Percentiles rank a stretch among this genome's conserved stretches.
Evolutionary conservation across 768 basidiomycete species (phyloP).

Genomic region (Lactarius tabidus): DNA sequence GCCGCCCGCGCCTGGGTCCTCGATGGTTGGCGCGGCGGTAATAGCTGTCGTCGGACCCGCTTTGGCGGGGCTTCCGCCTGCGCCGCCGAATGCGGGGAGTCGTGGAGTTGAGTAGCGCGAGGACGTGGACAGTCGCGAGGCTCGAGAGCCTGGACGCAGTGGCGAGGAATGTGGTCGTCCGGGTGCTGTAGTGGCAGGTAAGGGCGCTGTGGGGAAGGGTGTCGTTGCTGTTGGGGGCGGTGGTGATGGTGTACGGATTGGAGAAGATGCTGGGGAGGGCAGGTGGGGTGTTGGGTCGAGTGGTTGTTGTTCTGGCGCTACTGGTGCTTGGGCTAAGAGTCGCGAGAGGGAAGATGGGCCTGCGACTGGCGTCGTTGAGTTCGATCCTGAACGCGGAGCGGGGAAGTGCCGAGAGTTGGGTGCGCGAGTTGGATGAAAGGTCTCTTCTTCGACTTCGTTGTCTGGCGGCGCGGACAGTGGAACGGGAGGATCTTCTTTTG

Average conservation of each 20-base stretch:
- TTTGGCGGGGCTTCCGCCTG: slow-evolving; percentile 62
- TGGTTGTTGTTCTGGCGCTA: slow-evolving; percentile 36
- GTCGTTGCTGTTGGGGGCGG: background rate
- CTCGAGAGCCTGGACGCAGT: slow-evolving; percentile 66
- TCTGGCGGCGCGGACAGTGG: slow-evolving; percentile 61
- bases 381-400: slow-evolving; percentile 50
- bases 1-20: slow-evolving; percentile 8
- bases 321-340: slow-evolving; percentile 65
- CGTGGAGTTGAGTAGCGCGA: slow-evolving; percentile 66
- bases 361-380: slow-evolving; percentile 65
- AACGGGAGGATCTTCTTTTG: slow-evolving; percentile 38
- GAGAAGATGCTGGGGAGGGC: slow-evolving; percentile 8
- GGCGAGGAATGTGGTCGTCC: slow-evolving; percentile 35
- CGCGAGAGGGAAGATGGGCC: slow-evolving; percentile 79
- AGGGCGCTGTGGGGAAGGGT: slow-evolving; percentile 5
- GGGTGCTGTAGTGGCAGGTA: background rate
- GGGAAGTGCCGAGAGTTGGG: slow-evolving; percentile 69
- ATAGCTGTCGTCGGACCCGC: slow-evolving; percentile 49
- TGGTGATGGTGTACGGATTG: slow-evolving; percentile 34
- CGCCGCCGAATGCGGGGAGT: slow-evolving; percentile 53
- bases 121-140: slow-evolving; percentile 63
- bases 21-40: slow-evolving; percentile 36
- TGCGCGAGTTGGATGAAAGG: slow-evolving; percentile 59
- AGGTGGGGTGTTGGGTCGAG: slow-evolving; percentile 27
- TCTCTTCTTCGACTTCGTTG: slow-evolving; percentile 70